A percentile compares a stretch with the other conserved stretches of the same genome.
Evolutionary conservation across 1,139 yeast genomes (phyloP).

Genomic region (Suhomyces ambrosiae): DNA sequence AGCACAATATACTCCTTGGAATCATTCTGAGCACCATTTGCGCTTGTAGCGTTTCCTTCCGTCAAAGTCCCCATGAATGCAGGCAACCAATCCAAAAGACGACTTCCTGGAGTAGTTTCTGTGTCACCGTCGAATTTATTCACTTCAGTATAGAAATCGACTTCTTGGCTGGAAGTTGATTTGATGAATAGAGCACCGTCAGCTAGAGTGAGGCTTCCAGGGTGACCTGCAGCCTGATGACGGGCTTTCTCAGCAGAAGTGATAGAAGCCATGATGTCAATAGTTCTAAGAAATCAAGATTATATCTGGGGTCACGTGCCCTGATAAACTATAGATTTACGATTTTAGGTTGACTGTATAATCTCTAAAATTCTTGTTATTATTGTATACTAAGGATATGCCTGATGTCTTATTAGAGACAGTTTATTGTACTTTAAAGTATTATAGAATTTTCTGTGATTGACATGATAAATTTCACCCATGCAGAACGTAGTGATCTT

Average conservation of each 20-base stretch:
- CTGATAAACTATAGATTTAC: no score
- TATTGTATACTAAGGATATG: no score
- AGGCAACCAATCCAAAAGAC: slow-evolving; percentile 57
- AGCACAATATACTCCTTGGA: slow-evolving; percentile 58
- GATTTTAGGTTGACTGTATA: no score
- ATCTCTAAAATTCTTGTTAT: no score
- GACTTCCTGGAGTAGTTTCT: slow-evolving; percentile 33
- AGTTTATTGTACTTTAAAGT: no score
- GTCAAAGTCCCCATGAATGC: slow-evolving; percentile 40
- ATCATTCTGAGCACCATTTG: not conserved
- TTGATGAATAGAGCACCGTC: slow-evolving; percentile 74
- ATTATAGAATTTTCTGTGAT: no score
- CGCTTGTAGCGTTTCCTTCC: slow-evolving; percentile 13
- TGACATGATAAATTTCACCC: no score
- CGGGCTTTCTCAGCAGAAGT: slow-evolving; percentile 11
- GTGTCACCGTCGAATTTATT: slow-evolving; percentile 5
- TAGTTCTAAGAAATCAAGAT: not conserved
- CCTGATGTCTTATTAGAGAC: no score
- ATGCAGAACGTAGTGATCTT: no score
- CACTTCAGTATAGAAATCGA: slow-evolving; percentile 60
- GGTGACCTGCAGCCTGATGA: slow-evolving; percentile 88
- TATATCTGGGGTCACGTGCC: no score
- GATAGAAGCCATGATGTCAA: not conserved
- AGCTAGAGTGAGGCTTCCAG: slow-evolving; percentile 62
- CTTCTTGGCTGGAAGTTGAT: slow-evolving; percentile 62